Percentiles rank a stretch among this genome's conserved stretches.
Conservation (phyloP, 345 rosid genomes). For the Theobroma cacao region DNA sequence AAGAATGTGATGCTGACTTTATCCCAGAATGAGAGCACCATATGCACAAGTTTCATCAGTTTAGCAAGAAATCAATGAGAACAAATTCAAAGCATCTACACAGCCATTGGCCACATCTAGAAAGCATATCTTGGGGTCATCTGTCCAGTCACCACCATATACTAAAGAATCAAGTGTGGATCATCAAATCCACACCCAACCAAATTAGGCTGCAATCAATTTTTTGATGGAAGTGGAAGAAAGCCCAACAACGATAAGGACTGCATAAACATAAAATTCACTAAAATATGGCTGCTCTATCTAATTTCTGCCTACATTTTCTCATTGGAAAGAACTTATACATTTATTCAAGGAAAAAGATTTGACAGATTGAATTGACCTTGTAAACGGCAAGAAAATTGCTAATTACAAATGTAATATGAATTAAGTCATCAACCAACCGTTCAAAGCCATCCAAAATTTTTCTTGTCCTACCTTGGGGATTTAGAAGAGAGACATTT, state of each 20-base stretch:
- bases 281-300: not conserved
- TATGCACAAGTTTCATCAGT: not conserved
- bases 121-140: no score
- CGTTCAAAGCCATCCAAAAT: constrained; percentile 16
- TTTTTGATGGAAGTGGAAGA: not conserved
- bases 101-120: not conserved
- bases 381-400: constrained; percentile 32
- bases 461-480: constrained; percentile 39
- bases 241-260: not conserved
- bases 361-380: constrained; percentile 7
- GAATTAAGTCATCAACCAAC: constrained; percentile 9
- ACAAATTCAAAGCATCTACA: not conserved
- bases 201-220: not conserved
- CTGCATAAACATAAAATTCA: not conserved
- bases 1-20: not conserved
- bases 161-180: not conserved
- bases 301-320: not conserved
- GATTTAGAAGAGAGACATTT: constrained; percentile 62
- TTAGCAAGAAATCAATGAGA: not conserved
- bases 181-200: not conserved
- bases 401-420: constrained; percentile 38
- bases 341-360: constrained; percentile 16
- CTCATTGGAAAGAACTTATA: not conserved
- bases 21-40: not conserved
- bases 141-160: no score